Evolutionary conservation across 352 stramenopile species (phyloP), one percentile per base, ranked within the genome.

Genomic region (Phytopythium oedochilum): DNA sequence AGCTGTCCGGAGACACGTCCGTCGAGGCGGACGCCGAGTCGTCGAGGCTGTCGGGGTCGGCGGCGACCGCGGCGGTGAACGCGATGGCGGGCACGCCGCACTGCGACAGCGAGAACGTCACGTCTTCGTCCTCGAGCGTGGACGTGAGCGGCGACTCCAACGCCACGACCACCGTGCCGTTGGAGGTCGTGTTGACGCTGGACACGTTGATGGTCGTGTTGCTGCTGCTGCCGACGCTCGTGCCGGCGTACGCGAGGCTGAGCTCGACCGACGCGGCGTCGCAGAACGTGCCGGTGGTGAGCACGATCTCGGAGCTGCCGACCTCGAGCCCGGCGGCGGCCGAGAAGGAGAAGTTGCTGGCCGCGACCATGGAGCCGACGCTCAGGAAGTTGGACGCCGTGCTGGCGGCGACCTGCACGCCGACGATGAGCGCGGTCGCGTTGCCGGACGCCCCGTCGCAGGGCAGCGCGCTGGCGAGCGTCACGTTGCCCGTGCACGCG

Each of bases 341-440:
- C 12, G 64, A 66, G 53, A 87, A 82, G n/a, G 57, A 64, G 40
- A 70, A 73, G 12, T 60, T 76, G 7, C 57, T 68, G 28, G 42
- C 42, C 12, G 70, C 61, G 17, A 61, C 57, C 39, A 92, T 74
- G 9, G 57, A 75, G 0, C 67, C 81, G 5, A 93, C 59, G 55
- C 56, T 61, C 9, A 55, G 63, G 28, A 77, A 73, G 45, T 72
- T 77, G 42, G 81, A 89, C 29, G 60, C 60, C 17, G 61, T 64
- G 44, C 67, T 76, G 52, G 73, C 71, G 15, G 59, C 83, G 31
- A 92, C 75, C 26, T 62, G 79, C 25, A 92, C 54, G 5, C 55
- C 69, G 32, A 81, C 61, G 32, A 89, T 60, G 32, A 93, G 32
- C 15, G 75, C 52, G 34, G 64, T 75, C 3, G 62, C 46, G 18